Evolutionary conservation across 1,284 basidiomycete genomes (phyloP).

Genomic region (Naganishia sp.): DNA sequence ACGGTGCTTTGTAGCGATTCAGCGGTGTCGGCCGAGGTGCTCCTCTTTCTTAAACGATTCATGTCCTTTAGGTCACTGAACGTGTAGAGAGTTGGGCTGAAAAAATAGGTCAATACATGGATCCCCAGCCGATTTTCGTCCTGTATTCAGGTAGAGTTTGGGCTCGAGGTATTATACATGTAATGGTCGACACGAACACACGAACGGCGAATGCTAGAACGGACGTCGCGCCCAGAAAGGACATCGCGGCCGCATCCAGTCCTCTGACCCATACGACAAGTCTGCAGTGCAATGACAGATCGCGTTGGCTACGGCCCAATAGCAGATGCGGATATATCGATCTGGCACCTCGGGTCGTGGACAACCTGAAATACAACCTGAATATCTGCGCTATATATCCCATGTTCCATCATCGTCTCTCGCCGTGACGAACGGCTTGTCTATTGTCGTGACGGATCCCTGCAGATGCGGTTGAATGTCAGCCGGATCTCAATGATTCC

Average conservation of each 20-base stretch:
- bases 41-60: constrained; percentile 52
- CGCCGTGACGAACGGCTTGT: constrained; percentile 78
- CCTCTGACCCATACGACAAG: no score
- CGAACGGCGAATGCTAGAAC: neutral
- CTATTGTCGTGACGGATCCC: constrained; percentile 74
- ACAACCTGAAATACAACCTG: no score
- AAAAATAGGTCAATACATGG: constrained; percentile 17
- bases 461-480: constrained; percentile 2
- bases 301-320: no score
- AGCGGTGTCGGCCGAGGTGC: constrained; percentile 85
- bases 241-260: no score
- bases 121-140: constrained; percentile 9
- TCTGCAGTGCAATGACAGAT: no score
- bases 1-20: constrained; percentile 57
- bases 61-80: neutral
- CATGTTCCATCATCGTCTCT: constrained; percentile 80
- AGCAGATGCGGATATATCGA: no score
- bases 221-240: neutral
- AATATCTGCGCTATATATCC: constrained; percentile 61
- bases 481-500: neutral
- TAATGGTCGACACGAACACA: constrained; percentile 18
- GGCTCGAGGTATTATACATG: constrained; percentile 18
- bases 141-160: constrained; percentile 25
- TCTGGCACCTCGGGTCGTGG: no score
- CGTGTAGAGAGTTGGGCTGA: constrained; percentile 9